phyloP scores from a whole-genome alignment of 1,284 basidiomycete species.

The Mycena citricolor region DNA sequence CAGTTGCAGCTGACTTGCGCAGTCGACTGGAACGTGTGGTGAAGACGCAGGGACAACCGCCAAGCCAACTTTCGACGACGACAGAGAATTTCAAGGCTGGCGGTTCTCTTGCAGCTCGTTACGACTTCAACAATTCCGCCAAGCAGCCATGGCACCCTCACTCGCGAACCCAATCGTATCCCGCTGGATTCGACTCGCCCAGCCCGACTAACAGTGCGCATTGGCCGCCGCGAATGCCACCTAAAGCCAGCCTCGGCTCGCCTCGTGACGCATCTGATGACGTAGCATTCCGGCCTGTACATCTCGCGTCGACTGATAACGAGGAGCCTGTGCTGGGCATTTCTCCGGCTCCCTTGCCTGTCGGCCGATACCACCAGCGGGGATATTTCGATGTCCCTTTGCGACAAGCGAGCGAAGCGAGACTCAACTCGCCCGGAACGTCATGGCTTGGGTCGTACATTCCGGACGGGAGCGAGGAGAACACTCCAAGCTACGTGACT shows the following conservation, averaged over 20 bases:
- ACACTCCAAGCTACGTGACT: constrained; percentile 52
- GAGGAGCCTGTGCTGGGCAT: constrained; percentile 32
- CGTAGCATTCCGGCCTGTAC: constrained; percentile 26
- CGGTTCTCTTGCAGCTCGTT: constrained; percentile 45
- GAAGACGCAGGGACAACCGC: constrained; percentile 10
- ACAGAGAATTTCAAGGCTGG: constrained; percentile 16
- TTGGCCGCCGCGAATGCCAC: constrained; percentile 12
- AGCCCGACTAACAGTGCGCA: constrained; percentile 19
- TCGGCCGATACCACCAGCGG: constrained; percentile 48
- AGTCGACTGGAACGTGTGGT: constrained; percentile 31
- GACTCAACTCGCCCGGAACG: constrained; percentile 32
- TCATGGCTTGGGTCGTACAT: constrained; percentile 28
- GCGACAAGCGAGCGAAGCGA: constrained; percentile 27
- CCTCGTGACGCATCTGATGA: constrained; percentile 42
- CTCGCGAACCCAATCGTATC: constrained; percentile 32
- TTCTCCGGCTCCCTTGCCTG: constrained; percentile 11
- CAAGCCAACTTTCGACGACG: constrained; percentile 13
- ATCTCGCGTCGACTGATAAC: constrained; percentile 25
- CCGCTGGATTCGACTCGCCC: constrained; percentile 33
- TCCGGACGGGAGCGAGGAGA: constrained; percentile 52
- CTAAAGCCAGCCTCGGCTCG: constrained; percentile 35
- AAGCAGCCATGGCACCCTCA: constrained; percentile 42
- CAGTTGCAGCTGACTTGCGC: constrained; percentile 25
- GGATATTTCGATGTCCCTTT: constrained; percentile 44
- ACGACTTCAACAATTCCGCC: constrained; percentile 54